Evolutionary conservation across 2,329 filamentous ascomycete genomes (phyloP).

Genomic region (Trichoderma sp.): DNA sequence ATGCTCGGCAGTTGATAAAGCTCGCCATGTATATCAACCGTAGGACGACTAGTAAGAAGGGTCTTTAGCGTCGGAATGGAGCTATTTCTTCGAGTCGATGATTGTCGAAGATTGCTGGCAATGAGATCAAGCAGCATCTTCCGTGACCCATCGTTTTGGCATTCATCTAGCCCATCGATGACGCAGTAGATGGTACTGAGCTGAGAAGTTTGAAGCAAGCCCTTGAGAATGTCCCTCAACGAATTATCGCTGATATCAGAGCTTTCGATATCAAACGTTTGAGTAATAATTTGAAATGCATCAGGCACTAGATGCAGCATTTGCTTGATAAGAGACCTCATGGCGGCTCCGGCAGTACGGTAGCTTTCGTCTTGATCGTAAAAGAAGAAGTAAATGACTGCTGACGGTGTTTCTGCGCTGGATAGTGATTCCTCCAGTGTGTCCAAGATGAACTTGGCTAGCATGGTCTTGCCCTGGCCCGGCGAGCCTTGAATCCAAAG

Average conservation of each 20-base stretch:
- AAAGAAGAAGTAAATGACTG: conserved; percentile 12
- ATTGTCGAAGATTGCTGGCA: background rate
- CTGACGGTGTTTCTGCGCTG: background rate
- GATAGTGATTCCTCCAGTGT: background rate
- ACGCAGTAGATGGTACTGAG: conserved; percentile 1
- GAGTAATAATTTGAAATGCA: background rate
- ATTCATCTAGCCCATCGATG: conserved; percentile 13
- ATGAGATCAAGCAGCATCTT: background rate
- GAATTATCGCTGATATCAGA: background rate
- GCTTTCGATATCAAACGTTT: background rate
- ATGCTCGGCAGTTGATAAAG: background rate
- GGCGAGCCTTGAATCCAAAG: background rate
- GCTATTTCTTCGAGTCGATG: background rate
- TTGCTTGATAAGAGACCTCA: conserved; percentile 8
- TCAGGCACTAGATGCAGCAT: background rate
- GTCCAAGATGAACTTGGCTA: background rate
- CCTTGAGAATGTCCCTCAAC: background rate
- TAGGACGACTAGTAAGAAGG: background rate
- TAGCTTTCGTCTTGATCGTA: conserved; percentile 6
- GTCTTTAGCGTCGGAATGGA: background rate
- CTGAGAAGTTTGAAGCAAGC: background rate
- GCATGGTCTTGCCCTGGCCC: conserved; percentile 15
- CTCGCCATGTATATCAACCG: background rate
- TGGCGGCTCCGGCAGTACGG: background rate
- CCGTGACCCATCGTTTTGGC: background rate